phyloP scores from a whole-genome alignment of 192 early-diverging fungal species.

The Chytriomyces sp. region DNA sequence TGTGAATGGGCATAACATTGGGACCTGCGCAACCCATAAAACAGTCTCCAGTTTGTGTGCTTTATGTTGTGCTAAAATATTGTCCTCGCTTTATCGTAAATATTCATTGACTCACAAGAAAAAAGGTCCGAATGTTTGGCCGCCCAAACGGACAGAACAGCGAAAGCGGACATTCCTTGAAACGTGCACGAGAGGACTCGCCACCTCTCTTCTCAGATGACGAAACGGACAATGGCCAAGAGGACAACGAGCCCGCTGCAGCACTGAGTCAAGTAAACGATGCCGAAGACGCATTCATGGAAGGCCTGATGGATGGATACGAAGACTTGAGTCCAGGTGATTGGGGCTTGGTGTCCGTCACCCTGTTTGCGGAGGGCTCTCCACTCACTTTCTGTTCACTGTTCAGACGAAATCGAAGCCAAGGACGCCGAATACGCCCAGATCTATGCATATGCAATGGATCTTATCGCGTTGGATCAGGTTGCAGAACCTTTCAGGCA shows the following conservation, averaged over 20 bases:
- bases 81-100: too few relatives aligned
- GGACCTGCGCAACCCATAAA: too few relatives aligned
- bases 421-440: slow-evolving; percentile 20
- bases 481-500: too few relatives aligned
- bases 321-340: slow-evolving; percentile 15
- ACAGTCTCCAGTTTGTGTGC: too few relatives aligned
- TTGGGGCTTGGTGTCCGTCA: neutral
- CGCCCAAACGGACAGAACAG: neutral
- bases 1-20: too few relatives aligned
- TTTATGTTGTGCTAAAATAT: too few relatives aligned
- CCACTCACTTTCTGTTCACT: neutral
- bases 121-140: neutral
- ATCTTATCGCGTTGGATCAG: too few relatives aligned
- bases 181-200: neutral
- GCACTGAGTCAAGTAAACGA: neutral
- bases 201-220: slow-evolving; percentile 20
- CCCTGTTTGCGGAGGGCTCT: neutral
- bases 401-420: slow-evolving; percentile 18
- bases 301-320: slow-evolving; percentile 13
- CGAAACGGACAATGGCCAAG: slow-evolving; percentile 2
- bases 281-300: slow-evolving; percentile 7
- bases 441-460: too few relatives aligned
- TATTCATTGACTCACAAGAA: neutral
- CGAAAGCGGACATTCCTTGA: neutral
- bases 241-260: neutral